Conservation (phyloP, 305 asterid species). For the Solanum aculeatissimum region DNA sequence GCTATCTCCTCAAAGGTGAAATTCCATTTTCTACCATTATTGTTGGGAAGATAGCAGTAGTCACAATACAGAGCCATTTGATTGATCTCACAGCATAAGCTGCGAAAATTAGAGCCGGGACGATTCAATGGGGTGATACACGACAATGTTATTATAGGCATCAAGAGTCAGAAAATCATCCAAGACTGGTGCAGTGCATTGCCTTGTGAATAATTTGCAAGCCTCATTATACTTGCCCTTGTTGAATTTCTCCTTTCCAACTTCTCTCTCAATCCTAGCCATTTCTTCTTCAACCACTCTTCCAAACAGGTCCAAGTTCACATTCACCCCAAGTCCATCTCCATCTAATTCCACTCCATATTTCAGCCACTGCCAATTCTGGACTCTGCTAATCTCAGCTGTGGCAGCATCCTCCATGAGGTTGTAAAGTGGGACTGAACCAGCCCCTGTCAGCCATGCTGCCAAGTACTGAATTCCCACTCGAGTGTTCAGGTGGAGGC, state of each 20-base stretch:
- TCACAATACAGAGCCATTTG: not conserved
- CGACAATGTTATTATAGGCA: conserved; percentile 63
- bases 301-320: conserved; percentile 52
- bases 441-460: conserved; percentile 78
- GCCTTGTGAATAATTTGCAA: conserved; percentile 56
- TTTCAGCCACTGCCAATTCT: conserved; percentile 91
- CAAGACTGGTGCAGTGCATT: conserved; percentile 42
- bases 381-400: conserved; percentile 94
- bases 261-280: conserved; percentile 67
- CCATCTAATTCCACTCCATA: conserved; percentile 69
- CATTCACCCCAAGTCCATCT: conserved; percentile 66
- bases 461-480: conserved; percentile 85
- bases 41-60: not conserved
- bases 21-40: not conserved
- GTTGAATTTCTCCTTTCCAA: conserved; percentile 57
- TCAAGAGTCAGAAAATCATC: conserved; percentile 84
- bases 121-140: conserved; percentile 41
- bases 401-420: conserved; percentile 98
- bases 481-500: conserved; percentile 74
- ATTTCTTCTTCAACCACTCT: conserved; percentile 80
- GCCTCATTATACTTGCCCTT: conserved; percentile 70
- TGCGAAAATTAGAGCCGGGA: conserved; percentile 32
- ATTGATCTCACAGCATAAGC: not conserved
- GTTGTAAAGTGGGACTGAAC: conserved; percentile 85
- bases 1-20: not conserved